These are phyloP conservation scores for Mycoemilia scoparia DNA, from an alignment of 192 early-diverging fungal genomes.

Conservation along the genomic window DNA sequence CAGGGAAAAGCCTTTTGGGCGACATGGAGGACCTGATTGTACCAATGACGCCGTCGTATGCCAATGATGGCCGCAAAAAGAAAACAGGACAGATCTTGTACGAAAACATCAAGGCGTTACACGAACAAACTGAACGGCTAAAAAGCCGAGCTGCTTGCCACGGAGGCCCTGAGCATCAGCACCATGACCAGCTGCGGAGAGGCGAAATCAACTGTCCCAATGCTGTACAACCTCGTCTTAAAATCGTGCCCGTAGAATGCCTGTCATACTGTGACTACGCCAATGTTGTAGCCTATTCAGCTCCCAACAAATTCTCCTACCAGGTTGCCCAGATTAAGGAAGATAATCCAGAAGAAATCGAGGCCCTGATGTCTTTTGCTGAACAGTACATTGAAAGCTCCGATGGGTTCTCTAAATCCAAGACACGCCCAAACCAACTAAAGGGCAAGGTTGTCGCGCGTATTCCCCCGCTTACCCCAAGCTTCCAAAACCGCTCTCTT, in stretches of 20 bases:
- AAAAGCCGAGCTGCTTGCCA: constrained; percentile 22
- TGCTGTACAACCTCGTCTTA: constrained; percentile 19
- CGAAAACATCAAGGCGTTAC: constrained; percentile 24
- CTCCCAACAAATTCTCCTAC: constrained; percentile 25
- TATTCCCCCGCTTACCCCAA: constrained; percentile 17
- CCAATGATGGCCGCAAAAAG: constrained; percentile 20
- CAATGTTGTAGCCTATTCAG: constrained; percentile 22
- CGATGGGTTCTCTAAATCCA: constrained; percentile 26
- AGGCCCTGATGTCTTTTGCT: constrained; percentile 28
- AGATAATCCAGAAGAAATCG: constrained; percentile 24
- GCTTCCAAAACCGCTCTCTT: constrained; percentile 22
- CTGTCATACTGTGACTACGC: constrained; percentile 27
- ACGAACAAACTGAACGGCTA: constrained; percentile 22
- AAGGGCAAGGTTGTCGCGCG: constrained; percentile 23
- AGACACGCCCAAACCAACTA: constrained; percentile 15
- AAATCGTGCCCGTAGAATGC: constrained; percentile 25
- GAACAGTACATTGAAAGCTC: constrained; percentile 28
- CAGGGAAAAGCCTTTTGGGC: constrained; percentile 27
- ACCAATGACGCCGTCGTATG: constrained; percentile 28
- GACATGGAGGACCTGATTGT: constrained; percentile 29
- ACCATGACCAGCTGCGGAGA: background rate
- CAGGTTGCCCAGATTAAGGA: constrained; percentile 30
- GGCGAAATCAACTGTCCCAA: constrained; percentile 19
- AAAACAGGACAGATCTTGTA: constrained; percentile 30
- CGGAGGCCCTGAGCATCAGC: constrained; percentile 14